phyloP scores from a whole-genome alignment of 129 eudicot genomes.

The Arctium lappa region DNA sequence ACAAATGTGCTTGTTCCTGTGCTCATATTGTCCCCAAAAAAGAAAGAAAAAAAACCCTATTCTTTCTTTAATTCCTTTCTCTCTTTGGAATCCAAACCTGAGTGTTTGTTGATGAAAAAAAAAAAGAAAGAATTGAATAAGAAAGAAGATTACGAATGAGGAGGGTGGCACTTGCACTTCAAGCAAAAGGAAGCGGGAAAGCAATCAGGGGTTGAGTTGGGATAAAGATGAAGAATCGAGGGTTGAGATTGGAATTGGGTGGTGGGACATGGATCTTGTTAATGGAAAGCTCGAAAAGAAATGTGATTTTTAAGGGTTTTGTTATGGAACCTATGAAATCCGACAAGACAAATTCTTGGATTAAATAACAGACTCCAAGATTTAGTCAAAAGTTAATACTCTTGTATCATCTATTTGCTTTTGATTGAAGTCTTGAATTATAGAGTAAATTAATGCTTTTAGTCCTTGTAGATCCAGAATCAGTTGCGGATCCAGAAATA shows the following conservation, averaged over 20 bases:
- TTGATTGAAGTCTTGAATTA: not conserved
- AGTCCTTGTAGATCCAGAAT: no score
- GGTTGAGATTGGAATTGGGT: not conserved
- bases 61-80: not conserved
- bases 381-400: conserved; percentile 7
- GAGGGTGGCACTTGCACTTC: conserved; percentile 14
- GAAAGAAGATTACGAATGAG: not conserved
- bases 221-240: not conserved
- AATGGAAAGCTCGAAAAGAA: not conserved
- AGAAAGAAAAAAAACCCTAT: not conserved
- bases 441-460: no score
- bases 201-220: conserved; percentile 3
- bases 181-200: conserved; percentile 29
- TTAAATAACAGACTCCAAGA: conserved; percentile 10
- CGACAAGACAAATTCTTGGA: conserved; percentile 15
- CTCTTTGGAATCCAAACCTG: not conserved
- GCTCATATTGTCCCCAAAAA: conserved; percentile 35
- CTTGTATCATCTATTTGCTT: not conserved
- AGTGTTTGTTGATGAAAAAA: not conserved
- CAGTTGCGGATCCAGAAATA: no score
- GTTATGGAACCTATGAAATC: conserved; percentile 26
- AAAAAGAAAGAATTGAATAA: not conserved
- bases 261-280: conserved; percentile 17
- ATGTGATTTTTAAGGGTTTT: not conserved
- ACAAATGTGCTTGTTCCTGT: conserved; percentile 76